phyloP scores from a whole-genome alignment of 2,329 filamentous ascomycete genomes.

The Pezicula carpinea region DNA sequence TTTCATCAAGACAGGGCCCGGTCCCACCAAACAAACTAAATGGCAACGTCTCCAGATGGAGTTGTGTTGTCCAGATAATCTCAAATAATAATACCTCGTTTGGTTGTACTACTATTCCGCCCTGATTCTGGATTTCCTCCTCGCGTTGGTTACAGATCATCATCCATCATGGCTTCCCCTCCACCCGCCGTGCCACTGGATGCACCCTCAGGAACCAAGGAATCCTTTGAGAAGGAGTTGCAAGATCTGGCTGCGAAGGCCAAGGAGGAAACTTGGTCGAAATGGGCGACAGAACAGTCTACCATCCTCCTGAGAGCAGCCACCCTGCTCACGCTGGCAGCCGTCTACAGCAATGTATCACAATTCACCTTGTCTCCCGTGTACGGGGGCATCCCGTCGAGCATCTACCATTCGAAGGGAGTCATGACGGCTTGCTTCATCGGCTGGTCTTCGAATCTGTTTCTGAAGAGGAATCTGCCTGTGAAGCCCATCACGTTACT shows the following conservation, averaged over 20 bases:
- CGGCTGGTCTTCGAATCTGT: conserved; percentile 66
- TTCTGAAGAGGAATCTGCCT: conserved; percentile 45
- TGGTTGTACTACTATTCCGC: too few relatives aligned
- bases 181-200: conserved; percentile 5
- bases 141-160: background rate
- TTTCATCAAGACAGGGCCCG: conserved; percentile 19
- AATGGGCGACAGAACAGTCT: conserved; percentile 24
- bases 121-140: too few relatives aligned
- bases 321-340: conserved; percentile 51
- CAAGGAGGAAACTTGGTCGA: conserved; percentile 26
- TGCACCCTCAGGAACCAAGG: conserved; percentile 25
- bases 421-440: conserved; percentile 63
- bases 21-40: conserved; percentile 10
- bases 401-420: conserved; percentile 64
- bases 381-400: conserved; percentile 78
- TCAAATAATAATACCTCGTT: too few relatives aligned
- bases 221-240: conserved; percentile 31
- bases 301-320: conserved; percentile 30
- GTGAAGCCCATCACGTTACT: conserved; percentile 49
- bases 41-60: conserved; percentile 12
- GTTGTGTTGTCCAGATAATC: too few relatives aligned
- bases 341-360: conserved; percentile 64
- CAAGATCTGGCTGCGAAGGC: conserved; percentile 27
- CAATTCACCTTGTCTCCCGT: conserved; percentile 77
- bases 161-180: conserved; percentile 15